phyloP scores from a whole-genome alignment of 2,329 filamentous ascomycete species.

The Fusarium hostae region DNA sequence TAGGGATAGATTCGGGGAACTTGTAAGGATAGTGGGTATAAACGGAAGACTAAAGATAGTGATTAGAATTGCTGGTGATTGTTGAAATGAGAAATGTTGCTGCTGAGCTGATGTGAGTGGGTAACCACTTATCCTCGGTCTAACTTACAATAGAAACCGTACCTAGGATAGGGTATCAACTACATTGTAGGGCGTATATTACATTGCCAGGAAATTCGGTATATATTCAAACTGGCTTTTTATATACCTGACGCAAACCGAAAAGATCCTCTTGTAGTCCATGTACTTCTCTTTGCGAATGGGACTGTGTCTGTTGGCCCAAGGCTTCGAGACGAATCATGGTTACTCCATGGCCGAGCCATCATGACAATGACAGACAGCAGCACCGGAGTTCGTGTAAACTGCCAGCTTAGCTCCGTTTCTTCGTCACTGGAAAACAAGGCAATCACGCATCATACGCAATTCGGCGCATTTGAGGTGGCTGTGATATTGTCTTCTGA shows the following conservation, averaged over 20 bases:
- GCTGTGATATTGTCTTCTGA: neutral
- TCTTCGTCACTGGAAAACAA: accelerated
- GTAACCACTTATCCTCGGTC: neutral
- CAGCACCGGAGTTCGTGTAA: neutral
- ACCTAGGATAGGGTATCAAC: neutral
- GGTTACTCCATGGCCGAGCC: neutral
- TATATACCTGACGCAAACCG: too few relatives aligned
- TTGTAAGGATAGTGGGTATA: neutral
- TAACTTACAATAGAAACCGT: neutral
- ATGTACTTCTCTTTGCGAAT: too few relatives aligned
- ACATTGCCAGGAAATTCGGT: neutral
- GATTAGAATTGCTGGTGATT: neutral
- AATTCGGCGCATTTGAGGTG: neutral
- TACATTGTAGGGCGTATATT: neutral
- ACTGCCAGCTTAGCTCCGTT: neutral
- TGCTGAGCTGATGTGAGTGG: neutral
- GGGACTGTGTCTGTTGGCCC: neutral
- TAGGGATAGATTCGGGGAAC: neutral
- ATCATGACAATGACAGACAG: neutral
- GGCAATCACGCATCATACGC: accelerated
- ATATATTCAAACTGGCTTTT: neutral
- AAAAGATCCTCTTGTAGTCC: too few relatives aligned
- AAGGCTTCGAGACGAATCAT: neutral
- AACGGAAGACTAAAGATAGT: neutral
- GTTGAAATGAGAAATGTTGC: neutral